A percentile compares a stretch with the other conserved stretches of the same genome.
phyloP scores from a whole-genome alignment of 805 yeast species.

The Candida endomychidarum region DNA sequence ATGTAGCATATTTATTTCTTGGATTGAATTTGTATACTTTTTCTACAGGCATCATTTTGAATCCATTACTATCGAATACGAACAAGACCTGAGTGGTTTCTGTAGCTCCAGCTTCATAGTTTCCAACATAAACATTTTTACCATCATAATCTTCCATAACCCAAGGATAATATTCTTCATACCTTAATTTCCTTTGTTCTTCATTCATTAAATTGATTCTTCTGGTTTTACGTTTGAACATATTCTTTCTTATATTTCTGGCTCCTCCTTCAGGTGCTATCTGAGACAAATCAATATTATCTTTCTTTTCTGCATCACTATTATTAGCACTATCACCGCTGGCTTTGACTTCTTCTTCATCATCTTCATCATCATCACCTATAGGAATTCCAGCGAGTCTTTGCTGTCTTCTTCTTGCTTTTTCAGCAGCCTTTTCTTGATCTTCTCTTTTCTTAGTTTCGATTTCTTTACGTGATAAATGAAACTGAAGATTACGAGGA shows the following conservation, averaged over 20 bases:
- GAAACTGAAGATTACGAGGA: conserved; percentile 87
- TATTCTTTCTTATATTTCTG: conserved; percentile 56
- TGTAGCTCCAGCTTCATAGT: conserved; percentile 85
- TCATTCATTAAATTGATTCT: conserved; percentile 83
- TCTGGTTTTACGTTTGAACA: conserved; percentile 76
- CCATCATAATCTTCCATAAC: conserved; percentile 97
- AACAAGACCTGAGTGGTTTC: conserved; percentile 80
- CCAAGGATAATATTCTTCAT: conserved; percentile 98
- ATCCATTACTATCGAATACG: conserved; percentile 83
- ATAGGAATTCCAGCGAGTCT: conserved; percentile 17
- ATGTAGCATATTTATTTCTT: conserved; percentile 87
- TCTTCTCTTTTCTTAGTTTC: conserved; percentile 50
- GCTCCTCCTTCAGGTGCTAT: conserved; percentile 95
- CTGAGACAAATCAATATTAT: conserved; percentile 53
- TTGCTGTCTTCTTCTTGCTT: conserved; percentile 20
- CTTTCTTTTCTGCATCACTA: conserved; percentile 20
- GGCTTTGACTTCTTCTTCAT: conserved; percentile 18
- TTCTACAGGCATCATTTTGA: conserved; percentile 92
- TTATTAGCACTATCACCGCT: conserved; percentile 14
- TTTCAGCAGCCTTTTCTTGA: conserved; percentile 26
- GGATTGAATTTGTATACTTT: conserved; percentile 93
- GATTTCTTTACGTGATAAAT: conserved; percentile 73
- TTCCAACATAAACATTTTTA: conserved; percentile 90
- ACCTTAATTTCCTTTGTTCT: conserved; percentile 76
- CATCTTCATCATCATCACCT: conserved; percentile 21